These are phyloP conservation scores for Solanum hybrid DNA, from an alignment of 305 asterid species.

Conservation along the genomic window DNA sequence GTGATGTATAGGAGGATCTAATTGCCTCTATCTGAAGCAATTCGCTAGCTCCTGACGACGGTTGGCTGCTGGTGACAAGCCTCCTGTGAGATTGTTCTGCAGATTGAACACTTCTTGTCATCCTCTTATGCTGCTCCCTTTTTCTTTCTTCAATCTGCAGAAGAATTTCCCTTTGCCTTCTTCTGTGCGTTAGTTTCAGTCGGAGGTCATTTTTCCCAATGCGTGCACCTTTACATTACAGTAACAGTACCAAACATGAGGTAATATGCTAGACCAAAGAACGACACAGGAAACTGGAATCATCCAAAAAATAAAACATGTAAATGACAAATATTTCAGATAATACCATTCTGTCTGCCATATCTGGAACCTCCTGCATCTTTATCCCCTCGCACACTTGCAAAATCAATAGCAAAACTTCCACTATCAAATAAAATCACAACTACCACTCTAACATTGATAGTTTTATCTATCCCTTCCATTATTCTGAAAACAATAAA, in stretches of 20 bases:
- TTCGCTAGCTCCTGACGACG: slow-evolving; percentile 7
- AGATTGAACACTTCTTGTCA: slow-evolving; percentile 18
- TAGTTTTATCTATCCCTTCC: not conserved
- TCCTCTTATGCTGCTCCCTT: slow-evolving; percentile 18
- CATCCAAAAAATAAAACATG: not conserved
- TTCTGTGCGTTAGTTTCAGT: slow-evolving; percentile 28
- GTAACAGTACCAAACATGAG: not conserved
- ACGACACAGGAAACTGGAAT: not conserved
- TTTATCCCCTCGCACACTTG: slow-evolving; percentile 24
- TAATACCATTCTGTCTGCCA: slow-evolving; percentile 20
- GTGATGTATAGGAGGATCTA: slow-evolving; percentile 21
- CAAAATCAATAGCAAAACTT: not conserved
- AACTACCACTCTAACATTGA: not conserved
- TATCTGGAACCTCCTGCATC: slow-evolving; percentile 10
- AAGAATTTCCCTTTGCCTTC: slow-evolving; percentile 23
- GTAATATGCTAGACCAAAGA: not conserved
- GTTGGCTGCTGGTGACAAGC: slow-evolving; percentile 10
- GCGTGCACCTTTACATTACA: slow-evolving; percentile 19
- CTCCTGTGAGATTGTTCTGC: slow-evolving; percentile 14
- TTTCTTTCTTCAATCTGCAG: slow-evolving; percentile 16
- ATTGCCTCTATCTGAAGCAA: slow-evolving; percentile 5
- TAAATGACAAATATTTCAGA: slow-evolving; percentile 1
- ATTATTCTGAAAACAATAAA: not conserved
- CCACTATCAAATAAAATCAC: not conserved
- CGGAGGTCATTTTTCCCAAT: slow-evolving; percentile 33